A percentile compares a stretch with the other conserved stretches of the same genome.
These are phyloP conservation scores for Asterophora parasitica DNA, from an alignment of 768 basidiomycete species.

Conservation along the genomic window DNA sequence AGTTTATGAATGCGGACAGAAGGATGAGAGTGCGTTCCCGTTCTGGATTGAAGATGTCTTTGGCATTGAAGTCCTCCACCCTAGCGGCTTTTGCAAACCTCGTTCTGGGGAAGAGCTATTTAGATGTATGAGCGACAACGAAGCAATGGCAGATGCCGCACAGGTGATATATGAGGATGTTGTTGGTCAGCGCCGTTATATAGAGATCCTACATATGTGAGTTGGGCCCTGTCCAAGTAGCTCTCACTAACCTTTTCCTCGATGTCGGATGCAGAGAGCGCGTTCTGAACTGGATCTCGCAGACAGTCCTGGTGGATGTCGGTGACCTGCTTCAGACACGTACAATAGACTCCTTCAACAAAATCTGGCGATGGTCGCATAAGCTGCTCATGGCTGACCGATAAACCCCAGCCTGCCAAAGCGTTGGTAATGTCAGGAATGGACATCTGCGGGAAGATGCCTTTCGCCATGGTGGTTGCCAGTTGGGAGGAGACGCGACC, in stretches of 20 bases:
- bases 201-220: conserved; percentile 56
- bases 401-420: conserved; percentile 64
- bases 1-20: conserved; percentile 89
- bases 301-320: conserved; percentile 55
- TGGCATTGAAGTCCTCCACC: conserved; percentile 71
- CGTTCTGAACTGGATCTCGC: conserved; percentile 51
- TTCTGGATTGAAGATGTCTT: conserved; percentile 71
- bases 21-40: conserved; percentile 67
- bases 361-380: conserved; percentile 64
- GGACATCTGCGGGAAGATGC: conserved; percentile 62
- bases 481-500: conserved; percentile 20
- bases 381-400: conserved; percentile 65
- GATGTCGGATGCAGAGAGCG: conserved; percentile 45
- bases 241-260: conserved; percentile 46
- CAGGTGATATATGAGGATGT: conserved; percentile 69
- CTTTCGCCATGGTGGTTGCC: conserved; percentile 45
- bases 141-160: conserved; percentile 25
- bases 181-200: conserved; percentile 49
- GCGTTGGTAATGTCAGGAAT: conserved; percentile 59
- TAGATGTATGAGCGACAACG: neutral
- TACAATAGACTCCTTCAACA: conserved; percentile 62
- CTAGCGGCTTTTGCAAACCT: conserved; percentile 71
- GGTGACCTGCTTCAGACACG: conserved; percentile 70
- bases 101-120: conserved; percentile 33
- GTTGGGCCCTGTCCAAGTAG: neutral